Evolutionary conservation across 106 monocot species (phyloP).

Genomic region (Iris macrosiphon): DNA sequence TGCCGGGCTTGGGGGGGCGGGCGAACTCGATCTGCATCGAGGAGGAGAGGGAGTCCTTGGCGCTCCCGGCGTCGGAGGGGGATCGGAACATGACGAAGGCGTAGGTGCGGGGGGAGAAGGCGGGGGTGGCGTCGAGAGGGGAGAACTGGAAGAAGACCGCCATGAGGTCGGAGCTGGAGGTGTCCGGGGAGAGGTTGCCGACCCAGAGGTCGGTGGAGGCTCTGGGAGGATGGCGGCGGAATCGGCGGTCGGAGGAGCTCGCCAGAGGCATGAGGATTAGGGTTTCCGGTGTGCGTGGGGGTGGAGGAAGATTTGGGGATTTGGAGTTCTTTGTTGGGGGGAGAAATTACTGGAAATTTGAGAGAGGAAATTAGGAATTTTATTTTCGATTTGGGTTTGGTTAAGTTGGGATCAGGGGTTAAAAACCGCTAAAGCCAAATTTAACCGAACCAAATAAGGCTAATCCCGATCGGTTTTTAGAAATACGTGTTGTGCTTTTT

Average conservation of each 20-base stretch:
- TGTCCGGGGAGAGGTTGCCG: slow-evolving; percentile 56
- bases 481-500: too few species aligned
- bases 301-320: too few species aligned
- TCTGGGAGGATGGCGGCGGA: slow-evolving; percentile 11
- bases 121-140: slow-evolving; percentile 54
- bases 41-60: slow-evolving; percentile 53
- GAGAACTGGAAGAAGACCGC: slow-evolving; percentile 44
- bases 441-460: too few species aligned
- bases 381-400: too few species aligned
- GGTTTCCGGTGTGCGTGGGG: too few species aligned
- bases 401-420: too few species aligned
- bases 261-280: neutral
- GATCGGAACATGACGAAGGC: slow-evolving; percentile 70
- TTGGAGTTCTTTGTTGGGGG: too few species aligned
- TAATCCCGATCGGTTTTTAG: too few species aligned
- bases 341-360: too few species aligned
- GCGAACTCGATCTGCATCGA: slow-evolving; percentile 60
- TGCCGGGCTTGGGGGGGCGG: too few species aligned
- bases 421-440: too few species aligned
- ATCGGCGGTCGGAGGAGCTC: slow-evolving; percentile 1
- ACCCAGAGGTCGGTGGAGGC: slow-evolving; percentile 58
- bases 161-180: slow-evolving; percentile 54
- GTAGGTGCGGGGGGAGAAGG: slow-evolving; percentile 51
- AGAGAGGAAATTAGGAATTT: too few species aligned
- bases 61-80: slow-evolving; percentile 46